These are phyloP conservation scores for Leucogyrophana mollusca DNA, from an alignment of 768 basidiomycete species.

Conservation along the genomic window DNA sequence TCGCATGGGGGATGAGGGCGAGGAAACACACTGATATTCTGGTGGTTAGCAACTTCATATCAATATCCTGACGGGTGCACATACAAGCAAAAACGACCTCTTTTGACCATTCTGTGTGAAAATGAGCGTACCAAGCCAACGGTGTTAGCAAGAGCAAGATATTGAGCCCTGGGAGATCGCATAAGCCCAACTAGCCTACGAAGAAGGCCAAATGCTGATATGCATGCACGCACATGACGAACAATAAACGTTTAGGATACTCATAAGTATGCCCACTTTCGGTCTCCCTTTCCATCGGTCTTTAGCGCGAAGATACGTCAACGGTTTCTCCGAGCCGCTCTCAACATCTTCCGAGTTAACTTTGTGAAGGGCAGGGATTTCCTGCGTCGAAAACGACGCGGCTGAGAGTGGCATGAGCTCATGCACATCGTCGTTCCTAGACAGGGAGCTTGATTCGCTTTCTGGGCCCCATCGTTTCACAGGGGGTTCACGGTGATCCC, in stretches of 20 bases:
- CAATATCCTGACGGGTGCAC: too few relatives aligned
- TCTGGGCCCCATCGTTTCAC: neutral
- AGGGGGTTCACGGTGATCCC: conserved; percentile 1
- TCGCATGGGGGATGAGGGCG: conserved; percentile 64
- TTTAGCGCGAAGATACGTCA: neutral
- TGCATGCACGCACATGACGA: conserved; percentile 59
- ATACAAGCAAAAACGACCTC: conserved; percentile 44
- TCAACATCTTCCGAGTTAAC: conserved; percentile 7
- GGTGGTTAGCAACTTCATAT: conserved; percentile 7
- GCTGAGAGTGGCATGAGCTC: neutral
- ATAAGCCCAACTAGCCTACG: conserved; percentile 1
- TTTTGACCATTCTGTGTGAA: conserved; percentile 22
- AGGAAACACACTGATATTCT: conserved; percentile 60
- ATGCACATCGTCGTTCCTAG: neutral
- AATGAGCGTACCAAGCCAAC: conserved; percentile 60
- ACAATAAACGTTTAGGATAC: conserved; percentile 43
- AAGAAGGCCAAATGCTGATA: too few relatives aligned
- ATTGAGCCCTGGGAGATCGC: conserved; percentile 56
- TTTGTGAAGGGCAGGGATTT: neutral
- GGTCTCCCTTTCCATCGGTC: conserved; percentile 35
- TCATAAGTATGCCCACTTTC: conserved; percentile 42
- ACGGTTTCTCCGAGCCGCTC: neutral
- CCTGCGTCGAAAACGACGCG: neutral
- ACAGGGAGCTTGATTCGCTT: neutral
- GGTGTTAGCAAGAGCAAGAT: conserved; percentile 57